A percentile compares a stretch with the other conserved stretches of the same genome.
Evolutionary conservation across 768 basidiomycete species (phyloP).

Genomic region (Hydnum rufescens): DNA sequence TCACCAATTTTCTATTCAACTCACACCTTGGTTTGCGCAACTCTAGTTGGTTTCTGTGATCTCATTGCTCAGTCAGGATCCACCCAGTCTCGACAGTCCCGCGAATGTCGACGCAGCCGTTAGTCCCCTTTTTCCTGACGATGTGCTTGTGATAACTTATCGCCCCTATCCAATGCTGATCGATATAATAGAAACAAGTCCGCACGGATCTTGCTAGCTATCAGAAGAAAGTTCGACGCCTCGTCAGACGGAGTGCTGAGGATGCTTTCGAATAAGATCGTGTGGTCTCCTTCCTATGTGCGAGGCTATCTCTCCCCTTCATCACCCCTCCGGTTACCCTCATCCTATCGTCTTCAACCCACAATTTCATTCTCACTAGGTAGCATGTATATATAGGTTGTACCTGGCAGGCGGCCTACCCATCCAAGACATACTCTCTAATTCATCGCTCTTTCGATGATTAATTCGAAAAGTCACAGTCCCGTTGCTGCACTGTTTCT

Average conservation of each 20-base stretch:
- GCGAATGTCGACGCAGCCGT: slow-evolving; percentile 88
- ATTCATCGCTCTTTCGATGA: too few relatives aligned
- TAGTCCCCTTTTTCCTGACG: slow-evolving; percentile 4
- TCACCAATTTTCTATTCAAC: not conserved
- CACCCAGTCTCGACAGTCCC: slow-evolving; percentile 79
- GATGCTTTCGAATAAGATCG: not conserved
- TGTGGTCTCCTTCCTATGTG: too few relatives aligned
- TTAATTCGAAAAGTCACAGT: too few relatives aligned
- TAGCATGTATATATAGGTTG: too few relatives aligned
- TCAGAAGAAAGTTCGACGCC: slow-evolving; percentile 86
- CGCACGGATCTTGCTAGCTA: slow-evolving; percentile 34
- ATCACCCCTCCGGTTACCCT: too few relatives aligned
- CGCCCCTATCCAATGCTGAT: not conserved
- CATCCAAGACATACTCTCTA: too few relatives aligned
- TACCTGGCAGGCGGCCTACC: too few relatives aligned
- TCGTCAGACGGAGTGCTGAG: slow-evolving; percentile 76
- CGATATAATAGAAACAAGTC: slow-evolving; percentile 15
- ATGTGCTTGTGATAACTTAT: not conserved
- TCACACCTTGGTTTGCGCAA: not conserved
- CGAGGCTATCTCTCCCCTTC: too few relatives aligned
- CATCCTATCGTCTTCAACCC: too few relatives aligned
- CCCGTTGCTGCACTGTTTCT: too few relatives aligned
- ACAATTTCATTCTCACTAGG: too few relatives aligned
- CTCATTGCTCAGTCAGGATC: slow-evolving; percentile 81
- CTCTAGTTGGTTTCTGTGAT: slow-evolving; percentile 84